These are phyloP conservation scores for Monilinia fructigena DNA, from an alignment of 2,329 filamentous ascomycete species.

Conservation along the genomic window DNA sequence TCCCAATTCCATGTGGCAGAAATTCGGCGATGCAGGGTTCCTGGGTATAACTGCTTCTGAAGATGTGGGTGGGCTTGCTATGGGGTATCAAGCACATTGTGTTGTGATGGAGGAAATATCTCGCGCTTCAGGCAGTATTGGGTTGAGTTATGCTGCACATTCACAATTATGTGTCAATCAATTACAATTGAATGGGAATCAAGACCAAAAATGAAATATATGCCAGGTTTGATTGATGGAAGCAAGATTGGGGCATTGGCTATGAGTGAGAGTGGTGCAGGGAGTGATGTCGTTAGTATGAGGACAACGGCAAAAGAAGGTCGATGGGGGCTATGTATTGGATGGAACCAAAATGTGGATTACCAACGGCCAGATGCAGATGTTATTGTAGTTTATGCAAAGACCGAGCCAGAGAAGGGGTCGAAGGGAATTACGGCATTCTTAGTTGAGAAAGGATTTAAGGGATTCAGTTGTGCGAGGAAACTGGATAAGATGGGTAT, in stretches of 20 bases:
- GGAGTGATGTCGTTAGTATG: slow-evolving; percentile 95
- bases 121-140: slow-evolving; percentile 79
- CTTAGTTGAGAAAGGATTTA: slow-evolving; percentile 67
- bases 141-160: slow-evolving; percentile 90
- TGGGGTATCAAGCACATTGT: slow-evolving; percentile 97
- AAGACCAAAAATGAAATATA: slow-evolving; percentile 72
- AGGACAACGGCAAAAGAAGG: slow-evolving; percentile 77
- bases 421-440: slow-evolving; percentile 96
- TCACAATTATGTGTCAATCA: slow-evolving; percentile 97
- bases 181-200: slow-evolving; percentile 80
- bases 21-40: slow-evolving; percentile 87
- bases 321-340: slow-evolving; percentile 81
- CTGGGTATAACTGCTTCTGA: slow-evolving; percentile 93
- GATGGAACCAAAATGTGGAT: slow-evolving; percentile 93
- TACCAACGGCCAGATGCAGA: slow-evolving; percentile 95
- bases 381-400: slow-evolving; percentile 92
- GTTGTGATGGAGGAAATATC: slow-evolving; percentile 94
- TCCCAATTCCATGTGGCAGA: slow-evolving; percentile 87
- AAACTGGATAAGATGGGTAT: slow-evolving; percentile 99
- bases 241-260: slow-evolving; percentile 82
- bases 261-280: slow-evolving; percentile 91
- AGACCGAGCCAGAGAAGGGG: slow-evolving; percentile 76
- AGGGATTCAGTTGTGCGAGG: slow-evolving; percentile 80
- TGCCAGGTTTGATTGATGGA: slow-evolving; percentile 79
- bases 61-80: slow-evolving; percentile 80